These are phyloP conservation scores for Globisporangium paddicum DNA, from an alignment of 352 stramenopile genomes.

Conservation along the genomic window DNA sequence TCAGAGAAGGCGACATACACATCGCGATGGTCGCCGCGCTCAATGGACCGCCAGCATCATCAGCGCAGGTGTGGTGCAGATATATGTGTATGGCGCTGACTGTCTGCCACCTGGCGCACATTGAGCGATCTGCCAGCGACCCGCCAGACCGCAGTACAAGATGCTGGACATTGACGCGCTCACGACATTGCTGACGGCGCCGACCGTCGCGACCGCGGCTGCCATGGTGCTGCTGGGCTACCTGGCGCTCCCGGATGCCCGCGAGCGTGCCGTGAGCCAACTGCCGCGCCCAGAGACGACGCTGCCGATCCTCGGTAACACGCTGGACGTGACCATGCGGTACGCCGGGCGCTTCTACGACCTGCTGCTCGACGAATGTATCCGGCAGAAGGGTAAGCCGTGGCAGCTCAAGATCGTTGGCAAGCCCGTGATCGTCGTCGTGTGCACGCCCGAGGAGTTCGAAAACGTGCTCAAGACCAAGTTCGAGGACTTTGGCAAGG, in stretches of 20 bases:
- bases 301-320: conserved; percentile 35
- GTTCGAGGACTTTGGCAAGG: conserved; percentile 55
- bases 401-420: conserved; percentile 4
- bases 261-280: conserved; percentile 3
- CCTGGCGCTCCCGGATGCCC: conserved; percentile 13
- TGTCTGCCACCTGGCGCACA: background rate
- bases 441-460: conserved; percentile 17
- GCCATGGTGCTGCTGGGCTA: conserved; percentile 4
- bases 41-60: background rate
- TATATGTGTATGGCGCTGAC: too few relatives aligned
- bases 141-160: background rate
- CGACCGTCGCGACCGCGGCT: background rate
- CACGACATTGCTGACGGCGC: background rate
- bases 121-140: background rate
- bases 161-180: conserved; percentile 2
- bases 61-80: too few relatives aligned
- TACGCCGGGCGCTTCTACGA: conserved; percentile 25
- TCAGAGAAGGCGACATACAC: background rate
- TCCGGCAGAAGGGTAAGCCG: conserved; percentile 13
- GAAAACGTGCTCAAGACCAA: conserved; percentile 35
- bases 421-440: conserved; percentile 13
- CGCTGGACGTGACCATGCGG: conserved; percentile 26
- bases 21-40: background rate
- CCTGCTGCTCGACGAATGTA: conserved; percentile 29
- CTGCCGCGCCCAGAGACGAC: conserved; percentile 16